A percentile compares a stretch with the other conserved stretches of the same genome.
Evolutionary conservation across 176 grass and related monocot species (phyloP).

Genomic region (Oropetium thomaeum): DNA sequence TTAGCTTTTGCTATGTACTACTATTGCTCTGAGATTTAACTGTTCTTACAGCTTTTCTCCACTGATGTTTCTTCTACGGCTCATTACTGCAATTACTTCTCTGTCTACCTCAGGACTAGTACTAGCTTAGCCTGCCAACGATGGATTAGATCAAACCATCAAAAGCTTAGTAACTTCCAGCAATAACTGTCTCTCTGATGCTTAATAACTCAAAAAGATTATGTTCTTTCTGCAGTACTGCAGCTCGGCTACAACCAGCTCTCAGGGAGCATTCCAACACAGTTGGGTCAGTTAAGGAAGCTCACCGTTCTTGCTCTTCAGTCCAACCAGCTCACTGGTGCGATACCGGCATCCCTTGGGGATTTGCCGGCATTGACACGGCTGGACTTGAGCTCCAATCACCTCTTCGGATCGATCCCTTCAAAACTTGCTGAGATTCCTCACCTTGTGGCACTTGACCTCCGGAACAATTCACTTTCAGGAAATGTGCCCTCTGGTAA

Average conservation of each 20-base stretch:
- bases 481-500: slow-evolving; percentile 79
- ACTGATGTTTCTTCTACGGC: background rate
- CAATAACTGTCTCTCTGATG: background rate
- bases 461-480: slow-evolving; percentile 73
- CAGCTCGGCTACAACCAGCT: slow-evolving; percentile 80
- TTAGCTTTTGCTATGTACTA: no score
- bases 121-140: slow-evolving; percentile 3
- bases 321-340: slow-evolving; percentile 71
- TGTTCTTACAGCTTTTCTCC: slow-evolving; percentile 6
- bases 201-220: background rate
- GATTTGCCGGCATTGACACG: slow-evolving; percentile 53
- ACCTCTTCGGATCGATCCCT: slow-evolving; percentile 76
- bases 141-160: background rate
- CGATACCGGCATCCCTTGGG: slow-evolving; percentile 64
- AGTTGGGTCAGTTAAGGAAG: slow-evolving; percentile 62
- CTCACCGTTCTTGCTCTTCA: slow-evolving; percentile 73
- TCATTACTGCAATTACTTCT: background rate
- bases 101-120: slow-evolving; percentile 25
- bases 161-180: slow-evolving; percentile 20
- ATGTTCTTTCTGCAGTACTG: slow-evolving; percentile 51
- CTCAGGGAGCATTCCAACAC: slow-evolving; percentile 67
- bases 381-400: slow-evolving; percentile 82
- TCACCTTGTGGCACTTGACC: slow-evolving; percentile 47
- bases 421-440: slow-evolving; percentile 55
- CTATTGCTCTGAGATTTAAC: background rate